Conservation (phyloP, 1,284 basidiomycete genomes). For the Baeospora myosura region DNA sequence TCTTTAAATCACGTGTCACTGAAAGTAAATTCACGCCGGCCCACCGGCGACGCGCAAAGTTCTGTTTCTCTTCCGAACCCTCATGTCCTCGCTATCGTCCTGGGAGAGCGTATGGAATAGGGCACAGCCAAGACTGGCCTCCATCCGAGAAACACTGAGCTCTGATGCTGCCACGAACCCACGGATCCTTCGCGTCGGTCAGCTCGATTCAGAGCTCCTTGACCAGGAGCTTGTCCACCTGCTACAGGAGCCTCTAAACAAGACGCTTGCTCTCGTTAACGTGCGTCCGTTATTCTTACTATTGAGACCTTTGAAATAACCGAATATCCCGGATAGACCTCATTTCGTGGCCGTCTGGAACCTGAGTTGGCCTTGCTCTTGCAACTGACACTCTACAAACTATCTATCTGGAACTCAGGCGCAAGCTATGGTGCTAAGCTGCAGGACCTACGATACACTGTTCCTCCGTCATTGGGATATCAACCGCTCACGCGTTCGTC, state of each 20-base stretch:
- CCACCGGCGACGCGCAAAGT: background rate
- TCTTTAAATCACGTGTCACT: background rate
- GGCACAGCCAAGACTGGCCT: slow-evolving; percentile 46
- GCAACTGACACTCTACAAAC: slow-evolving; percentile 74
- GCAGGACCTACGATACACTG: slow-evolving; percentile 72
- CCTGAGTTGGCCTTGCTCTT: slow-evolving; percentile 79
- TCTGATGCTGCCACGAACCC: slow-evolving; percentile 24
- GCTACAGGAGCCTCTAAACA: slow-evolving; percentile 77
- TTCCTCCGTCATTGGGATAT: slow-evolving; percentile 19
- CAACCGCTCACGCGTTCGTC: slow-evolving; percentile 29
- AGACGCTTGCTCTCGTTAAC: slow-evolving; percentile 63
- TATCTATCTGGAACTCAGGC: slow-evolving; percentile 75
- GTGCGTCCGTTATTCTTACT: slow-evolving; percentile 36
- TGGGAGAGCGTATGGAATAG: slow-evolving; percentile 62
- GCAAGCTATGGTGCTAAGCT: slow-evolving; percentile 89
- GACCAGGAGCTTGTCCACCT: slow-evolving; percentile 86
- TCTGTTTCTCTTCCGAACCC: background rate
- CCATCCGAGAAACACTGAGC: slow-evolving; percentile 35
- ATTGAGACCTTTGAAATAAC: slow-evolving; percentile 5
- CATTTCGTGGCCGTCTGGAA: slow-evolving; percentile 63
- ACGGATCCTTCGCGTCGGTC: slow-evolving; percentile 74
- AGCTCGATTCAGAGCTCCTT: slow-evolving; percentile 88
- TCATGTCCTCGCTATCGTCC: slow-evolving; percentile 6
- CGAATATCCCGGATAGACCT: slow-evolving; percentile 34
- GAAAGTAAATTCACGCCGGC: background rate